Evolutionary conservation across 768 basidiomycete genomes (phyloP).

Genomic region (Aureoboletus auriporus): DNA sequence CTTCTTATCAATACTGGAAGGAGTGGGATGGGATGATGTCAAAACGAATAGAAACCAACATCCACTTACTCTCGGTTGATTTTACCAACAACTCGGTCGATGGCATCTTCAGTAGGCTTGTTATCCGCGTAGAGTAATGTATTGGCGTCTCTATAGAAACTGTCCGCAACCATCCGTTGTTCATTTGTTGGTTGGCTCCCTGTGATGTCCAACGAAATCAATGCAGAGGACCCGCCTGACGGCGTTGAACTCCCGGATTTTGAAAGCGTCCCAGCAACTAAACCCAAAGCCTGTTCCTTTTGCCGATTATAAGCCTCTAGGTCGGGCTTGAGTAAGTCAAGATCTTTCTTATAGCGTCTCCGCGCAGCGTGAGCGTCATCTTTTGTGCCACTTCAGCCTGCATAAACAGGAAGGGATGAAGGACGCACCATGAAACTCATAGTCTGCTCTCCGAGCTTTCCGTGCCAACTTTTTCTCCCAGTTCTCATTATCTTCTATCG

Average conservation of each 20-base stretch:
- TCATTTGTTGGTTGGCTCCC: constrained; percentile 47
- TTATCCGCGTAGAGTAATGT: constrained; percentile 91
- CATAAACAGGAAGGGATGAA: neutral
- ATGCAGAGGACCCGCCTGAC: constrained; percentile 27
- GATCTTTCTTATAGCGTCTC: constrained; percentile 87
- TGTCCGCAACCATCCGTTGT: constrained; percentile 70
- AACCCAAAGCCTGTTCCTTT: constrained; percentile 80
- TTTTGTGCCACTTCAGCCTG: constrained; percentile 27
- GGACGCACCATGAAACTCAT: constrained; percentile 82
- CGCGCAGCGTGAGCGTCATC: constrained; percentile 90
- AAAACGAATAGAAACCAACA: neutral
- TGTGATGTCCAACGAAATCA: constrained; percentile 52
- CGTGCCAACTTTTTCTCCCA: constrained; percentile 55
- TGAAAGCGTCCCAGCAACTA: constrained; percentile 63
- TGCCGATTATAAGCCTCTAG: constrained; percentile 82
- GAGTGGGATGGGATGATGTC: neutral
- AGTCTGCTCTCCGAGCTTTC: constrained; percentile 83
- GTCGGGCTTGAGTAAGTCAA: constrained; percentile 86
- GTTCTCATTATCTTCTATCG: constrained; percentile 28
- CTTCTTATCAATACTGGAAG: constrained; percentile 78
- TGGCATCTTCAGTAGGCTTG: constrained; percentile 93
- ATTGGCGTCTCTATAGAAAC: constrained; percentile 91
- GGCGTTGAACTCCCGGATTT: constrained; percentile 33
- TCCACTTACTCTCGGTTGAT: constrained; percentile 86
- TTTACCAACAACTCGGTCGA: constrained; percentile 87